phyloP scores from a whole-genome alignment of 108 stramenopile species.

The Cyclostephanos invisitatus region DNA sequence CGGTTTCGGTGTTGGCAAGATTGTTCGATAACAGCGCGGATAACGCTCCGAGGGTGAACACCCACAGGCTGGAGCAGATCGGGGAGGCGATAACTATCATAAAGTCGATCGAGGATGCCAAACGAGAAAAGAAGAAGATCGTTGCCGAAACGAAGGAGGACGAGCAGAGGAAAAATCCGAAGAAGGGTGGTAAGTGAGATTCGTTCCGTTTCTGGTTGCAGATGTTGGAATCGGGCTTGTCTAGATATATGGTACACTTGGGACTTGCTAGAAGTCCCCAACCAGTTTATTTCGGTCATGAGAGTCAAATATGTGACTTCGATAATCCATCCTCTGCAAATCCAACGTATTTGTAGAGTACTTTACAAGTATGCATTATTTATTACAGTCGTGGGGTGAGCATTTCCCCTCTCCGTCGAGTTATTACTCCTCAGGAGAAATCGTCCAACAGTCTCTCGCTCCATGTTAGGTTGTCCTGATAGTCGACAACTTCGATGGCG shows the following conservation, averaged over 20 bases:
- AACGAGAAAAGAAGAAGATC: conserved; percentile 35
- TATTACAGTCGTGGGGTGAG: background rate
- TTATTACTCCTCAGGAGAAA: conserved; percentile 29
- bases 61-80: conserved; percentile 36
- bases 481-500: conserved; percentile 8
- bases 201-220: background rate
- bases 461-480: conserved; percentile 32
- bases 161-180: background rate
- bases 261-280: background rate
- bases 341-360: background rate
- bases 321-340: too few species aligned
- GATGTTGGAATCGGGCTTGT: background rate
- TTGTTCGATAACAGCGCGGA: conserved; percentile 38
- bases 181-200: background rate
- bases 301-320: background rate
- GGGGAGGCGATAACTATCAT: conserved; percentile 46
- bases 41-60: conserved; percentile 31
- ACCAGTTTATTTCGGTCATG: background rate
- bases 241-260: background rate
- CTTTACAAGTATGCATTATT: conserved; percentile 1
- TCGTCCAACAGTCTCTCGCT: conserved; percentile 37
- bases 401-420: background rate
- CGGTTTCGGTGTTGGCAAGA: conserved; percentile 36
- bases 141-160: background rate
- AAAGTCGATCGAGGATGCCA: conserved; percentile 45